Conservation (phyloP, 495 filamentous ascomycete genomes). For the Aspergillus baeticus region DNA sequence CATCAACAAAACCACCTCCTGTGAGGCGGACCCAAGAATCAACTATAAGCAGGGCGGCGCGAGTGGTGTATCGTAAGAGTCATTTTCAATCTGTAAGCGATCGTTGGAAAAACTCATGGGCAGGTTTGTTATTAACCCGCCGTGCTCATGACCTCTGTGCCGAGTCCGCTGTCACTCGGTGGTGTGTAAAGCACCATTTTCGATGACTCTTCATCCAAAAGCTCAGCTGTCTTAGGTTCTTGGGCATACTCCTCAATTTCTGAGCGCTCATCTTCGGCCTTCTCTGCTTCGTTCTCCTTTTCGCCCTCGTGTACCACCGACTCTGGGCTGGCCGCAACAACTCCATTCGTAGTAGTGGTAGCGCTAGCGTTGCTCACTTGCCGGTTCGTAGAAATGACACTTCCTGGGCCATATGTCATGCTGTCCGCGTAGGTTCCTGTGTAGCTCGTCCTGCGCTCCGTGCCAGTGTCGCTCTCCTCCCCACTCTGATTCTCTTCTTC, state of each 20-base stretch:
- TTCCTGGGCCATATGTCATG: conserved; percentile 47
- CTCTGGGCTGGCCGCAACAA: conserved; percentile 21
- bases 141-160: conserved; percentile 40
- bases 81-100: not conserved
- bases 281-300: conserved; percentile 13
- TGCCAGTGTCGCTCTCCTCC: conserved; percentile 49
- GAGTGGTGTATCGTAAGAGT: conserved; percentile 30
- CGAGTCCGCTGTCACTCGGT: conserved; percentile 45
- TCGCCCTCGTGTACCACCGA: conserved; percentile 15
- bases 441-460: conserved; percentile 55
- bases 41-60: conserved; percentile 14
- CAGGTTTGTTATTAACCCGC: conserved; percentile 12
- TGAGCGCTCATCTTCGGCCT: conserved; percentile 13
- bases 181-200: conserved; percentile 39
- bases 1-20: conserved; percentile 4
- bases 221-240: conserved; percentile 15
- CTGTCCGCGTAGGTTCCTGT: conserved; percentile 48
- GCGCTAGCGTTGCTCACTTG: conserved; percentile 42
- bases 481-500: conserved; percentile 49
- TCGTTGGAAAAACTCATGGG: not conserved
- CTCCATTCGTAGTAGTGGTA: conserved; percentile 41
- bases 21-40: conserved; percentile 16
- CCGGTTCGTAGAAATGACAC: conserved; percentile 47
- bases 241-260: conserved; percentile 19
- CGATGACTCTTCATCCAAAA: conserved; percentile 31